Conservation (phyloP, 2,329 filamentous ascomycete species). For the Penicillium sp. region DNA sequence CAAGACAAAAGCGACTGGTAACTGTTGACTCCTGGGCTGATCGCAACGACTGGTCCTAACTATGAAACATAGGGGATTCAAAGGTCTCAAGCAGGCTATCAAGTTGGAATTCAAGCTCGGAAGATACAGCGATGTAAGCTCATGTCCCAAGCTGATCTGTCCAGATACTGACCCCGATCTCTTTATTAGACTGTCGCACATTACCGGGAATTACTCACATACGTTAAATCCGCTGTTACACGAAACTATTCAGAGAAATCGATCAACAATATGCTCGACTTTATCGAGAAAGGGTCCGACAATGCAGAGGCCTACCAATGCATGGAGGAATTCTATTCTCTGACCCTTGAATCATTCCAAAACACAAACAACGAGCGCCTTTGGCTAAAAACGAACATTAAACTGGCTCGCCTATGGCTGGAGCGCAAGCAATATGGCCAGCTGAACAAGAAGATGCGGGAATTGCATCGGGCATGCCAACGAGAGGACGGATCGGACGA, state of each 20-base stretch:
- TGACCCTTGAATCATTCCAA: constrained; percentile 92
- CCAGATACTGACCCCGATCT: constrained; percentile 1
- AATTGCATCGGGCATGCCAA: constrained; percentile 87
- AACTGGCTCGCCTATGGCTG: constrained; percentile 85
- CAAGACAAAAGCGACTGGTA: constrained; percentile 91
- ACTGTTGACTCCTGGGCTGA: constrained; percentile 5
- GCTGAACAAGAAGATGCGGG: constrained; percentile 77
- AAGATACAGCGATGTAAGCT: constrained; percentile 72
- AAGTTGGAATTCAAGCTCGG: constrained; percentile 93
- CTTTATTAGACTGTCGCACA: constrained; percentile 73
- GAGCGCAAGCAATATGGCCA: constrained; percentile 84
- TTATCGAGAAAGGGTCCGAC: constrained; percentile 87
- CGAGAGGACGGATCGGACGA: constrained; percentile 77
- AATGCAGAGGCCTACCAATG: constrained; percentile 69
- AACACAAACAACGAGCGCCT: constrained; percentile 95
- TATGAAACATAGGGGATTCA: constrained; percentile 67
- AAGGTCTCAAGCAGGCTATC: constrained; percentile 95
- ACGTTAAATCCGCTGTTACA: constrained; percentile 94
- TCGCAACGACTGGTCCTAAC: constrained; percentile 21
- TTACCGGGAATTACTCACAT: constrained; percentile 91
- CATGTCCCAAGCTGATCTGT: neutral
- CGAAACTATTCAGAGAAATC: constrained; percentile 99
- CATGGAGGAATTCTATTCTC: constrained; percentile 93
- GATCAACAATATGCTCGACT: constrained; percentile 99
- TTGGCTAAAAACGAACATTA: constrained; percentile 98